Base-by-base conservation (phyloP, 176 grass and related monocot species). In the Rhipidocladum racemiflorum region DNA sequence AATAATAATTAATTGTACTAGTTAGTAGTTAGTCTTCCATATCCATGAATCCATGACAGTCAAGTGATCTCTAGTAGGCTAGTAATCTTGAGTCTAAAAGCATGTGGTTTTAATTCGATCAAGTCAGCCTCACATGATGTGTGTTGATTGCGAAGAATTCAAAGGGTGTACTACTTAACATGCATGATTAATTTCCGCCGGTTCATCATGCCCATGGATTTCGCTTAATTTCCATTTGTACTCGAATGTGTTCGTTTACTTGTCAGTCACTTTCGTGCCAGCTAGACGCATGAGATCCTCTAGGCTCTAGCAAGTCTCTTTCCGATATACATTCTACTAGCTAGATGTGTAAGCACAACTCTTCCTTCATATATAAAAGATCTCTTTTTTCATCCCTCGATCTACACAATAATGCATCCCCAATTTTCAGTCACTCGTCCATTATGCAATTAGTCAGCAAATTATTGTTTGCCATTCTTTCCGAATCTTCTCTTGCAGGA, bases 71-170 rank as follows among this genome's bases (percentile, higher is more conserved):
- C 51, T 9, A 21, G 51, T 54, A 21, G 51, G 51, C 23, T 56
- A 23, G 9, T 23, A 23, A 23, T 23, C 53, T 56, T 23, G 4
- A 56, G 36, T 18, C 34, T 28, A 23, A 23, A 20, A 55, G 30
- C 68, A 61, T 75, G 64, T 80, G 45, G 14, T 80, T 84, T 79
- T 70, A 38, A n/a, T n/a, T n/a, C n/a, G 71, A 86, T 80, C 70
- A 43, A 74, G 77, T 61, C 72, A 85, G 53, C 21, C 20, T 56
- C n/a, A 23, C 21, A 56, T 56, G 53, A 24, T 56, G 4, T 4
- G 53, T 23, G 53, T 56, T 56, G 8, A 56, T 8, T 56, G 53
- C n/a, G 21, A 23, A 23, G n/a, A 23, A 23, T 56, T 56, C 53
- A 11, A 23, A 23, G 53, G 21, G 53, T 56, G 53, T 56, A 23